Conservation (phyloP, 164 flowering plant species). For the Tinospora cordifolia region DNA sequence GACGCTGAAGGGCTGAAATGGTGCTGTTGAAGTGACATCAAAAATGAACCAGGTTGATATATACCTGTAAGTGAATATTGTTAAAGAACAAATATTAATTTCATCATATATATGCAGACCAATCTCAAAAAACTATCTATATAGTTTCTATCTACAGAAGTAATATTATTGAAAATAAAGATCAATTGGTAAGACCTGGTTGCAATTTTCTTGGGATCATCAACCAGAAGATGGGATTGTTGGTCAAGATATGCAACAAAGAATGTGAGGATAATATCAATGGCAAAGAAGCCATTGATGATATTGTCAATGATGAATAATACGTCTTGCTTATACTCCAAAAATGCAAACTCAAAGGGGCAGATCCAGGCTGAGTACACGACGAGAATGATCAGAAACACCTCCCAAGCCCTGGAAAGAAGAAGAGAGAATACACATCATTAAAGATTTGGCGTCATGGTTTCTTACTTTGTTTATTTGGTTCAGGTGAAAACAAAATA, state of each 20-base stretch:
- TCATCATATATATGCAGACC: background rate
- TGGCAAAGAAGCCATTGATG: slow-evolving; percentile 76
- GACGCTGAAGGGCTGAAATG: slow-evolving; percentile 64
- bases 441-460: background rate
- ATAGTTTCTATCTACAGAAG: background rate
- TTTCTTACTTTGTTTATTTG: background rate
- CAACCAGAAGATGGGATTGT: slow-evolving; percentile 64
- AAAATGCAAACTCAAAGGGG: slow-evolving; percentile 89
- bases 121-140: background rate
- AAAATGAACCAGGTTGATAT: slow-evolving; percentile 82
- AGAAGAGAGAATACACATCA: slow-evolving; percentile 2
- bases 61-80: slow-evolving; percentile 50
- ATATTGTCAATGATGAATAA: slow-evolving; percentile 69
- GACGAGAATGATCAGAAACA: slow-evolving; percentile 65
- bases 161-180: background rate
- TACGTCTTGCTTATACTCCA: slow-evolving; percentile 51
- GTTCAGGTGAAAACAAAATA: background rate
- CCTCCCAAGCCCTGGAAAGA: slow-evolving; percentile 87
- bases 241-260: slow-evolving; percentile 82
- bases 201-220: slow-evolving; percentile 73
- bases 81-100: background rate
- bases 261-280: slow-evolving; percentile 85
- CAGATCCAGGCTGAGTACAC: slow-evolving; percentile 94
- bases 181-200: slow-evolving; percentile 42
- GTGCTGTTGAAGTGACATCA: slow-evolving; percentile 84